Evolutionary conservation across 139 green algal genomes (phyloP).

Genomic region (Tetratostichococcus sp.): DNA sequence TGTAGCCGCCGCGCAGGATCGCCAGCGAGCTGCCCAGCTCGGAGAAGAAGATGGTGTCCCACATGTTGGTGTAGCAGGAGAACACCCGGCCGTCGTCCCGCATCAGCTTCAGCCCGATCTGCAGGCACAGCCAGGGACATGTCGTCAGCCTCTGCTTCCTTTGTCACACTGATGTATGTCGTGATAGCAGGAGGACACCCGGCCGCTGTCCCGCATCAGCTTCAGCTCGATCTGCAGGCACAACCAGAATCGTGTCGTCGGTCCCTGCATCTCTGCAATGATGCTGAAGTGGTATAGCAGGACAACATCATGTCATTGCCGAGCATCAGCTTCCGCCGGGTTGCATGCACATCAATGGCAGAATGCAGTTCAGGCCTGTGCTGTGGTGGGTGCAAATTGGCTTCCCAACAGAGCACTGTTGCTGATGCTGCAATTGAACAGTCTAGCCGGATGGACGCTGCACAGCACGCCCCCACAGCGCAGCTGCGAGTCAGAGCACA

Average conservation of each 20-base stretch:
- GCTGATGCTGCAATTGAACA: too few species aligned
- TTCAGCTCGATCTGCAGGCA: conserved; percentile 41
- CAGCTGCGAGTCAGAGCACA: too few species aligned
- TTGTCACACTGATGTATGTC: conserved; percentile 11
- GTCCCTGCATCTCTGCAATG: not conserved
- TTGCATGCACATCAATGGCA: conserved; percentile 15
- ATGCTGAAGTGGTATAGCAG: conserved; percentile 49
- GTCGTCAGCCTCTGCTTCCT: not conserved
- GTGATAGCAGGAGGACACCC: conserved; percentile 58
- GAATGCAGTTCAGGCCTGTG: too few species aligned
- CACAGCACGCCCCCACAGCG: too few species aligned
- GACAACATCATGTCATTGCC: conserved; percentile 45
- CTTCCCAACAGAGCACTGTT: too few species aligned
- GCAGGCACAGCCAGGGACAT: not conserved
- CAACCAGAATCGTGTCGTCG: not conserved
- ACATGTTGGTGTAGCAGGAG: conserved; percentile 52
- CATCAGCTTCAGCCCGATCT: conserved; percentile 51
- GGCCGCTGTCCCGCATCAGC: conserved; percentile 38
- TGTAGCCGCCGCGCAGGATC: conserved; percentile 57
- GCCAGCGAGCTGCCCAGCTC: conserved; percentile 55
- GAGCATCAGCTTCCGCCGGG: conserved; percentile 48
- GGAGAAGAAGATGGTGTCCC: conserved; percentile 56
- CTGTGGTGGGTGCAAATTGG: too few species aligned
- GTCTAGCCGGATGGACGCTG: too few species aligned
- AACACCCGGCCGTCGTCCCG: conserved; percentile 49